Evolutionary conservation across 805 yeast species (phyloP).

Genomic region (Metschnikowia similis): DNA sequence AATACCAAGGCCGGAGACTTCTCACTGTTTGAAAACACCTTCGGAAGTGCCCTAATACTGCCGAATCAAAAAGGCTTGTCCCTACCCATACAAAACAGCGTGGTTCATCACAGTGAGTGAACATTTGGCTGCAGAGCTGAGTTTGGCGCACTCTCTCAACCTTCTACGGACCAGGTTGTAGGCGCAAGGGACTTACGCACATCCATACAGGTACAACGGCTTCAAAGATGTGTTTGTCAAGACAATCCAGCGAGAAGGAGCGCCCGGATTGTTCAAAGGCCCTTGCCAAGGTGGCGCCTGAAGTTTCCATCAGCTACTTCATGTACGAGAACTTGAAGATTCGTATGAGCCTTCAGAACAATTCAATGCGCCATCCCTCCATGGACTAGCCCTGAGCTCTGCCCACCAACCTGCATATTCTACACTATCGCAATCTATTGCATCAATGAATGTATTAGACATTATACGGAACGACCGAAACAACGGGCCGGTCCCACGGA

Average conservation of each 20-base stretch:
- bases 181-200: conserved; percentile 96
- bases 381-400: neutral
- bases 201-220: conserved; percentile 83
- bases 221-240: conserved; percentile 69
- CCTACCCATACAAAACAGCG: too few species aligned
- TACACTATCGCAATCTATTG: neutral
- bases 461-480: neutral
- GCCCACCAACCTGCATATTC: neutral
- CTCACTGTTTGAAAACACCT: too few species aligned
- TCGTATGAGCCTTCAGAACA: conserved; percentile 55
- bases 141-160: conserved; percentile 92
- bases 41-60: too few species aligned
- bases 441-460: neutral
- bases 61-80: too few species aligned
- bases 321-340: conserved; percentile 89
- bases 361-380: neutral
- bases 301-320: conserved; percentile 91
- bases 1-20: too few species aligned
- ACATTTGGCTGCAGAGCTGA: too few species aligned
- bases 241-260: conserved; percentile 81
- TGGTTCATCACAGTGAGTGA: too few species aligned
- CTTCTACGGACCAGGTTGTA: conserved; percentile 88
- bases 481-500: too few species aligned
- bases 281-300: conserved; percentile 96
- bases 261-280: conserved; percentile 87